A percentile compares a stretch with the other conserved stretches of the same genome.
Conservation (phyloP, 2,329 filamentous ascomycete genomes). For the Ascomycota sp. region DNA sequence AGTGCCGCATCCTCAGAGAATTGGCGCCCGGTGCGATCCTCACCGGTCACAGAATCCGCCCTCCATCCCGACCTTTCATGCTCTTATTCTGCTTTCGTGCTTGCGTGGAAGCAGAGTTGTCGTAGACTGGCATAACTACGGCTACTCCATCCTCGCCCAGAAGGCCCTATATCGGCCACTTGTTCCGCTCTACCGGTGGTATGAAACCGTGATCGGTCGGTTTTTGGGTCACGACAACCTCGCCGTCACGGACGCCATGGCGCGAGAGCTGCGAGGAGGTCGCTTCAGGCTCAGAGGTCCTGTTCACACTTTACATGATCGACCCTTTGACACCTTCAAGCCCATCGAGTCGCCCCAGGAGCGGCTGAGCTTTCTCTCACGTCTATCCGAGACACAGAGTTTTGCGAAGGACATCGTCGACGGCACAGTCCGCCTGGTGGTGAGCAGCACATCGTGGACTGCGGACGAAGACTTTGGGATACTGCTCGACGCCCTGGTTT, state of each 20-base stretch:
- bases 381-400: constrained; percentile 41
- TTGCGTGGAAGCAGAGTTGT: constrained; percentile 65
- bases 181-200: constrained; percentile 55
- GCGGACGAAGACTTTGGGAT: constrained; percentile 88
- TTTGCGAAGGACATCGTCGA: constrained; percentile 37
- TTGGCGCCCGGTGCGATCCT: background rate
- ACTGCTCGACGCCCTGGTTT: constrained; percentile 61
- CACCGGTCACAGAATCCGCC: constrained; percentile 55
- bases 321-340: constrained; percentile 65
- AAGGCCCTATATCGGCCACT: constrained; percentile 46
- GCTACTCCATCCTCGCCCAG: constrained; percentile 70
- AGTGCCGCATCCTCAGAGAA: constrained; percentile 2
- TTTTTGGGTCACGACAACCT: constrained; percentile 53
- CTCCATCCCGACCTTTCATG: constrained; percentile 71
- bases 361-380: constrained; percentile 38
- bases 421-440: constrained; percentile 46
- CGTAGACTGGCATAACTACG: constrained; percentile 98
- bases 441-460: constrained; percentile 95
- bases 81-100: constrained; percentile 52
- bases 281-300: constrained; percentile 46
- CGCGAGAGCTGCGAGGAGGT: constrained; percentile 39
- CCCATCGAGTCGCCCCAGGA: constrained; percentile 32
- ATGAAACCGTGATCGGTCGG: constrained; percentile 54
- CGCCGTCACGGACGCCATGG: constrained; percentile 82
- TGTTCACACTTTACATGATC: constrained; percentile 62